phyloP scores from a whole-genome alignment of 2,329 filamentous ascomycete species.

The Aspergillus glaucus region DNA sequence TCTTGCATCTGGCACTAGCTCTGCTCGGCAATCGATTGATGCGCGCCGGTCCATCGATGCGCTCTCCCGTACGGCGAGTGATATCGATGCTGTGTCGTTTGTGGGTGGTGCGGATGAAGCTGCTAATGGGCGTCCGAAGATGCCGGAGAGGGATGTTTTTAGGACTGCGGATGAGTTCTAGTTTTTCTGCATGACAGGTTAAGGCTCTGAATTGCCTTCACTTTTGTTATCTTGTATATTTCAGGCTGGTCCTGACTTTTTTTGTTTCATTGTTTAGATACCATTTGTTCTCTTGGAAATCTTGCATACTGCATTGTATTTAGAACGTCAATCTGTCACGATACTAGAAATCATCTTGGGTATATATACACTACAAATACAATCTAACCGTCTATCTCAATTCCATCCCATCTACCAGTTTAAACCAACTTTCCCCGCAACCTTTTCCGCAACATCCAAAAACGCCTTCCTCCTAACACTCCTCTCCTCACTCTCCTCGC shows the following conservation, averaged over 20 bases:
- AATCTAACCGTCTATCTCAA: not conserved
- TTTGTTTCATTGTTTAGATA: not conserved
- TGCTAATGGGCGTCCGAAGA: conserved; percentile 15
- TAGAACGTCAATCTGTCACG: not conserved
- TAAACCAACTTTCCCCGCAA: conserved; percentile 41
- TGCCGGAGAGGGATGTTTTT: conserved; percentile 25
- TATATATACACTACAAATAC: conserved; percentile 6
- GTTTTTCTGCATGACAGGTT: too few relatives aligned
- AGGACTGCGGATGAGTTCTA: conserved; percentile 21
- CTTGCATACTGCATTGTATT: not conserved
- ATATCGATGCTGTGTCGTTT: conserved; percentile 8
- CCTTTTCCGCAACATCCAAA: conserved; percentile 57
- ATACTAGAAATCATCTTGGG: conserved; percentile 1
- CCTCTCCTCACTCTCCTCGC: conserved; percentile 58
- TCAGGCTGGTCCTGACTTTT: not conserved
- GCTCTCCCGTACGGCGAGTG: conserved; percentile 8
- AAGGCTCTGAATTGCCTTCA: too few relatives aligned
- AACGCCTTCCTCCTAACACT: conserved; percentile 69
- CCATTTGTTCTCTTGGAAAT: not conserved
- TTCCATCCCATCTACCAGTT: conserved; percentile 26
- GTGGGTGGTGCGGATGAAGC: conserved; percentile 1
- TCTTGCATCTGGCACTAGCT: not conserved
- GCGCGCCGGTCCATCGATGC: conserved; percentile 20
- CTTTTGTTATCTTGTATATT: not conserved
- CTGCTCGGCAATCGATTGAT: not conserved